These are phyloP conservation scores for Coriaria nepalensis DNA, from an alignment of 306 rosid genomes.

Conservation along the genomic window DNA sequence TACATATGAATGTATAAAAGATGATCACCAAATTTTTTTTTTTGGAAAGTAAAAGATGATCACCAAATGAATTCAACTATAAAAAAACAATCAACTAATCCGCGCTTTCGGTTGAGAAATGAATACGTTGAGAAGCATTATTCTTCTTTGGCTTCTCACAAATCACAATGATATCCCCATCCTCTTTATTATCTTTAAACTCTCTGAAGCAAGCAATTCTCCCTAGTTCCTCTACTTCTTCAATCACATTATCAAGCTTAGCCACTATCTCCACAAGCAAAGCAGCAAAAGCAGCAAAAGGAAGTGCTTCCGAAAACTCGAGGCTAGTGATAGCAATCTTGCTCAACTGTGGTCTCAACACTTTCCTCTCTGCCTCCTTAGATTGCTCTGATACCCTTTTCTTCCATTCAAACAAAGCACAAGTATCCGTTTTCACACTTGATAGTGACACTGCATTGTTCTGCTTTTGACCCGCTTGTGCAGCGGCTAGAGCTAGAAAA, in stretches of 20 bases:
- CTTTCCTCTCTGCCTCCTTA: slow-evolving; percentile 47
- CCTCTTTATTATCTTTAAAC: slow-evolving; percentile 44
- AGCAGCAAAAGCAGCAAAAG: slow-evolving; percentile 93
- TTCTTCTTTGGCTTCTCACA: slow-evolving; percentile 38
- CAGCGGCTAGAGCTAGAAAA: slow-evolving; percentile 60
- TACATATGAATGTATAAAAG: too few species aligned
- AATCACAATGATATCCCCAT: slow-evolving; percentile 34
- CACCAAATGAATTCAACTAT: background rate
- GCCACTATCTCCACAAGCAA: slow-evolving; percentile 87
- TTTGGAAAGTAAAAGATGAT: too few species aligned
- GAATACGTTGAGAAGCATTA: slow-evolving; percentile 19
- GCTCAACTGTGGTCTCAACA: slow-evolving; percentile 65
- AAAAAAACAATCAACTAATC: slow-evolving; percentile 19
- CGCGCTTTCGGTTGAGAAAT: slow-evolving; percentile 41
- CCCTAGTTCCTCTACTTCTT: slow-evolving; percentile 79
- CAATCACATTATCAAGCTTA: slow-evolving; percentile 67
- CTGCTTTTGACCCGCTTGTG: slow-evolving; percentile 35
- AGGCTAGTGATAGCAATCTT: slow-evolving; percentile 74
- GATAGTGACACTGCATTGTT: slow-evolving; percentile 33
- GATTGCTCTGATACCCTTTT: slow-evolving; percentile 29
- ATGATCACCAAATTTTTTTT: too few species aligned
- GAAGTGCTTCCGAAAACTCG: slow-evolving; percentile 95
- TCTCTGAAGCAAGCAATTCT: slow-evolving; percentile 64
- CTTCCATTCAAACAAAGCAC: slow-evolving; percentile 66
- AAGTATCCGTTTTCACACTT: slow-evolving; percentile 74